Evolutionary conservation across 2,329 filamentous ascomycete species (phyloP).

Genomic region (Domatiomyces globalis): DNA sequence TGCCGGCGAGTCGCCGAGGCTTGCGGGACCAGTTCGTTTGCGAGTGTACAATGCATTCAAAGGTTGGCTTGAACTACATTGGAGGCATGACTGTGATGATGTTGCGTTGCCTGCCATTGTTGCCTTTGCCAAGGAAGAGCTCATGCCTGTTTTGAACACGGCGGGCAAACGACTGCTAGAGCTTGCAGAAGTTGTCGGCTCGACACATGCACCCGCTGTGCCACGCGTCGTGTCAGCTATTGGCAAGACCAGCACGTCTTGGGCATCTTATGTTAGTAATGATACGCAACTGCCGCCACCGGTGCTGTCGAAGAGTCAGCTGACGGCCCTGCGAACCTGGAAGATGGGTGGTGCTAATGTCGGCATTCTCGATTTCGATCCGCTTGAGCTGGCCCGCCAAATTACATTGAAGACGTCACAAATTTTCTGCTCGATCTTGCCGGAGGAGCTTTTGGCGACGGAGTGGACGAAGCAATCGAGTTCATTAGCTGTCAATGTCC

Average conservation of each 20-base stretch:
- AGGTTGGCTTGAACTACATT: conserved; percentile 92
- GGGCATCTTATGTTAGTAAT: conserved; percentile 53
- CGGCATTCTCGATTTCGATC: conserved; percentile 77
- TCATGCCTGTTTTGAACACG: conserved; percentile 54
- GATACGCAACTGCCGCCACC: conserved; percentile 59
- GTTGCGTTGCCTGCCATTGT: conserved; percentile 62
- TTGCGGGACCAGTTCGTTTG: conserved; percentile 68
- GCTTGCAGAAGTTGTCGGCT: conserved; percentile 62
- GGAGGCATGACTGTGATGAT: conserved; percentile 68
- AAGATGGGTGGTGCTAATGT: conserved; percentile 56
- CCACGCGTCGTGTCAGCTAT: conserved; percentile 74
- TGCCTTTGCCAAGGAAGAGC: conserved; percentile 61
- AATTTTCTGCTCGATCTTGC: conserved; percentile 81
- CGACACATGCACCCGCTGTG: conserved; percentile 58
- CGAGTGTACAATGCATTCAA: conserved; percentile 96
- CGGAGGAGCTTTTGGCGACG: conserved; percentile 78
- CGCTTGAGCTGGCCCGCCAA: conserved; percentile 79
- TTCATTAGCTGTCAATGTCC: conserved; percentile 70
- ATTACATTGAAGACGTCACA: conserved; percentile 82
- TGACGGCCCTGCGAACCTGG: conserved; percentile 57
- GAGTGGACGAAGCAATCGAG: conserved; percentile 88
- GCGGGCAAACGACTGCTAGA: conserved; percentile 71
- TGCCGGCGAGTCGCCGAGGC: conserved; percentile 59
- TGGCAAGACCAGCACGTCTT: conserved; percentile 70
- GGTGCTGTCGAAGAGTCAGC: conserved; percentile 60